A percentile compares a stretch with the other conserved stretches of the same genome.
Evolutionary conservation across 371 early-diverging fungal genomes (phyloP).

Genomic region (Synchytrium microbalum): DNA sequence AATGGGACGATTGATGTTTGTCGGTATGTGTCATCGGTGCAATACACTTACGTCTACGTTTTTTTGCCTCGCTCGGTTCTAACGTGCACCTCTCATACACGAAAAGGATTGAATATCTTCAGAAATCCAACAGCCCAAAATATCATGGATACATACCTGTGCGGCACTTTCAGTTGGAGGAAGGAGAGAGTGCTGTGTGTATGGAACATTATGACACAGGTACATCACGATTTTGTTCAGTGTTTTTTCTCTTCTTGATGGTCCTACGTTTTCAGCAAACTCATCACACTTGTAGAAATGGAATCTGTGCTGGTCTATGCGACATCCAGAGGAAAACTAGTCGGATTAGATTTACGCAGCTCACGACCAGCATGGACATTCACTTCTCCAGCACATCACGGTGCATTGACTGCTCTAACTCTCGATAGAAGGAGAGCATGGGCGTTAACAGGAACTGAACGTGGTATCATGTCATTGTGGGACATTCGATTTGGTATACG

Average conservation of each 20-base stretch:
- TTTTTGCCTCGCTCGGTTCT: too few relatives aligned
- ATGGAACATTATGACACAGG: constrained; percentile 69
- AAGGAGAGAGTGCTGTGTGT: constrained; percentile 57
- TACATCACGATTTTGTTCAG: constrained; percentile 19
- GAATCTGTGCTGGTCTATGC: constrained; percentile 70
- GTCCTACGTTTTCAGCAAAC: constrained; percentile 33
- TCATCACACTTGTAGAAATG: constrained; percentile 42
- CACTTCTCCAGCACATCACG: constrained; percentile 45
- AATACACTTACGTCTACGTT: too few relatives aligned
- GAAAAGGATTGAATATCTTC: constrained; percentile 21
- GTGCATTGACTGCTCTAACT: constrained; percentile 54
- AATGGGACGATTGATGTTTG: constrained; percentile 80
- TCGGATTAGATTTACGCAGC: constrained; percentile 65
- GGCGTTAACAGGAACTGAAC: constrained; percentile 70
- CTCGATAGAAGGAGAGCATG: constrained; percentile 56
- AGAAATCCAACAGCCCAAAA: constrained; percentile 1
- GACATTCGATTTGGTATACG: constrained; percentile 78
- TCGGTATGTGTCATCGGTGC: constrained; percentile 32
- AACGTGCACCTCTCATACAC: neutral
- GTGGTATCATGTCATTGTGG: constrained; percentile 73
- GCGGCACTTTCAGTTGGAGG: constrained; percentile 8
- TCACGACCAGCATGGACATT: constrained; percentile 63
- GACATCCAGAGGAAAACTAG: constrained; percentile 64
- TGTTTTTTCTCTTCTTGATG: too few relatives aligned
- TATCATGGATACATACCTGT: neutral